Conservation (phyloP, 2,329 filamentous ascomycete species). For the Fusarium coicis region DNA sequence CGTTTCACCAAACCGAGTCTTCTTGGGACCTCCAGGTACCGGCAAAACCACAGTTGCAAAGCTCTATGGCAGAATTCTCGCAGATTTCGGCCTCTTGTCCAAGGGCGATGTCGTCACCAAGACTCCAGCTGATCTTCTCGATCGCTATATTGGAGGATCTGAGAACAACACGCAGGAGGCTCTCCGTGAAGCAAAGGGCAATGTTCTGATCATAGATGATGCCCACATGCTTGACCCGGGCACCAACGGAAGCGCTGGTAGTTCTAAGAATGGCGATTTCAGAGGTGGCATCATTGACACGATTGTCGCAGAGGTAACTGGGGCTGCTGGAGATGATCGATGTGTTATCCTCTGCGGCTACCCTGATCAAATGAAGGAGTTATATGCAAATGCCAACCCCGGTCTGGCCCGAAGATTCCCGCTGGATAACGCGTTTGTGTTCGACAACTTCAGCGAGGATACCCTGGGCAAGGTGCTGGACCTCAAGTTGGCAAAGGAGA, state of each 20-base stretch:
- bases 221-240: conserved; percentile 72
- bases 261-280: conserved; percentile 55
- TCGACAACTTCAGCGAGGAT: conserved; percentile 73
- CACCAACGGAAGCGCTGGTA: conserved; percentile 40
- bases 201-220: conserved; percentile 82
- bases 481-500: conserved; percentile 69
- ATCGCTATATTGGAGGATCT: conserved; percentile 69
- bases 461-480: conserved; percentile 72
- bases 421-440: conserved; percentile 70
- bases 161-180: conserved; percentile 78
- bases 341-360: conserved; percentile 81
- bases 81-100: conserved; percentile 69
- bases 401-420: conserved; percentile 76
- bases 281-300: conserved; percentile 78
- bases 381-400: conserved; percentile 79
- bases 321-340: conserved; percentile 74
- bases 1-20: conserved; percentile 73
- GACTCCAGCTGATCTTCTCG: conserved; percentile 78
- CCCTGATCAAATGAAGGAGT: conserved; percentile 73
- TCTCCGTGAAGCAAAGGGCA: conserved; percentile 71
- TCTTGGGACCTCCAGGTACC: conserved; percentile 76
- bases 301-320: conserved; percentile 79
- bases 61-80: conserved; percentile 74
- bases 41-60: conserved; percentile 80
- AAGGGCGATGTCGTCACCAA: conserved; percentile 69